Evolutionary conservation across 306 rosid genomes (phyloP).

Genomic region (Senna siamea): DNA sequence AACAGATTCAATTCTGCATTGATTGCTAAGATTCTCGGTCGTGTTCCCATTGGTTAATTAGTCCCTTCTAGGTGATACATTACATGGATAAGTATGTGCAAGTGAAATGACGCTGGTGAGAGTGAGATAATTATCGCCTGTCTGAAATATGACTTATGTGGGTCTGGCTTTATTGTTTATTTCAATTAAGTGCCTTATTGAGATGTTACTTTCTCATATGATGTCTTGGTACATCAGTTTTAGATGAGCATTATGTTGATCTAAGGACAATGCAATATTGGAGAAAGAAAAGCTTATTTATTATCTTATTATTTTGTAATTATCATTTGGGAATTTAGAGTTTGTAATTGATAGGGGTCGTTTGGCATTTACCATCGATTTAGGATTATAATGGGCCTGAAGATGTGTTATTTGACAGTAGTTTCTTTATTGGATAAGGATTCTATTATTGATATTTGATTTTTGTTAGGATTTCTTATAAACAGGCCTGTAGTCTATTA

Average conservation of each 20-base stretch:
- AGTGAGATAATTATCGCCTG: not conserved
- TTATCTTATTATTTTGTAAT: not conserved
- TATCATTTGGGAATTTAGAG: slow-evolving; percentile 1
- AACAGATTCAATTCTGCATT: slow-evolving; percentile 24
- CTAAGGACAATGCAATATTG: not conserved
- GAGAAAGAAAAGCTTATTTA: no score
- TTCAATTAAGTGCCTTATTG: slow-evolving; percentile 1
- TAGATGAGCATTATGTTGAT: slow-evolving; percentile 22
- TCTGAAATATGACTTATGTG: slow-evolving; percentile 11
- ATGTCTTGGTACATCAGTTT: slow-evolving; percentile 15
- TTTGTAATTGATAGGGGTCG: not conserved
- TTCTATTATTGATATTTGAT: not conserved
- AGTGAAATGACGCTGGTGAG: slow-evolving; percentile 13
- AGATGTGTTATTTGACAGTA: not conserved
- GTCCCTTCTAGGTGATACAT: slow-evolving; percentile 17
- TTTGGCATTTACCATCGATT: not conserved
- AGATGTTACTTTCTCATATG: not conserved
- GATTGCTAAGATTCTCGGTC: slow-evolving; percentile 24
- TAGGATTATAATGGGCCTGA: not conserved
- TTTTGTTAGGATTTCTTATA: slow-evolving; percentile 1
- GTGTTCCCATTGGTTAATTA: slow-evolving; percentile 17
- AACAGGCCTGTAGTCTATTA: not conserved
- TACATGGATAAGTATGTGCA: slow-evolving; percentile 2
- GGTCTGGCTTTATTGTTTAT: slow-evolving; percentile 10
- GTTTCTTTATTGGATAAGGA: not conserved